Percentiles rank a stretch among this genome's conserved stretches.
These are phyloP conservation scores for Ganoderma boninense DNA, from an alignment of 1,284 basidiomycete species.

Conservation along the genomic window DNA sequence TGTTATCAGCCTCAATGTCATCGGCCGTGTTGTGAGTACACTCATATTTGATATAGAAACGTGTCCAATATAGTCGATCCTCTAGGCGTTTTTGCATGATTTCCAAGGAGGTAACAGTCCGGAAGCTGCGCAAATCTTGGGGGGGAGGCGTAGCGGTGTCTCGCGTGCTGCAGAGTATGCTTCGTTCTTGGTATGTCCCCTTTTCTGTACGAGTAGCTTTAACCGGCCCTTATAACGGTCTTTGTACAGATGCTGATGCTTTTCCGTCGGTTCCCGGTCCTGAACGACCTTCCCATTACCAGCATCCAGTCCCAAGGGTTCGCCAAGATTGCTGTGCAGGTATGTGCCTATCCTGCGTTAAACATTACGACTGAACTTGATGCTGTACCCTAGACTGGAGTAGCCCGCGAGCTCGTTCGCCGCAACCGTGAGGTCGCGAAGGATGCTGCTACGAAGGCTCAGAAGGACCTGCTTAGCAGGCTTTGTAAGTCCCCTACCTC, in stretches of 20 bases:
- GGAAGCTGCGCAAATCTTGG: slow-evolving; percentile 34
- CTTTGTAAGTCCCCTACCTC: slow-evolving; percentile 1
- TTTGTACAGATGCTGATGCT: slow-evolving; percentile 31
- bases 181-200: background rate
- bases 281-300: slow-evolving; percentile 36
- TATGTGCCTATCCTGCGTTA: background rate
- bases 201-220: background rate
- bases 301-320: slow-evolving; percentile 38
- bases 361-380: background rate
- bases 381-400: background rate
- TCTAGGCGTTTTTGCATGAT: slow-evolving; percentile 34
- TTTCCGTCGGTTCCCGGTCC: slow-evolving; percentile 39
- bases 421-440: slow-evolving; percentile 7
- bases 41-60: background rate
- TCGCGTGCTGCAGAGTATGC: background rate
- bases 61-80: background rate
- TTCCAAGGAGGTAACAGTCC: slow-evolving; percentile 36
- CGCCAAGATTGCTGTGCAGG: slow-evolving; percentile 35
- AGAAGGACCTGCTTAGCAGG: slow-evolving; percentile 15
- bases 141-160: slow-evolving; percentile 28
- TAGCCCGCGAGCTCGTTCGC: slow-evolving; percentile 15
- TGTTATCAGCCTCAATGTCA: slow-evolving; percentile 15
- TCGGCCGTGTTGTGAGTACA: slow-evolving; percentile 18
- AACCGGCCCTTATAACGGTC: background rate
- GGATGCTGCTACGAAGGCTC: slow-evolving; percentile 6